These are phyloP conservation scores for Jamesozyma lodderae DNA, from an alignment of 805 yeast genomes.

Conservation along the genomic window DNA sequence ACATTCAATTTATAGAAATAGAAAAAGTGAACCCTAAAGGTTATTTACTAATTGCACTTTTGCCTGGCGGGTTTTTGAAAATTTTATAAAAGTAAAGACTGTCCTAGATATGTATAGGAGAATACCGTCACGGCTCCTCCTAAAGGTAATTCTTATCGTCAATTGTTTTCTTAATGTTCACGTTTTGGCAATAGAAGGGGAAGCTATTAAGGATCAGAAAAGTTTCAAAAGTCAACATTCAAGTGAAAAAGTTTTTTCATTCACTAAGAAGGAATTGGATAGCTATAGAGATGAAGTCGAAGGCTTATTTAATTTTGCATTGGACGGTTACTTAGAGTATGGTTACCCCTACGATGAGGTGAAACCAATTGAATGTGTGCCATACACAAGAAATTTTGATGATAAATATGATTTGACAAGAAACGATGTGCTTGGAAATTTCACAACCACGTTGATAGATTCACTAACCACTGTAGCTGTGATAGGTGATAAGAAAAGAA, in stretches of 20 bases:
- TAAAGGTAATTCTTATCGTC: too few species aligned
- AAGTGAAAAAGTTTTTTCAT: conserved; percentile 15
- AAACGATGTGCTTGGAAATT: conserved; percentile 82
- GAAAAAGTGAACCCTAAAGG: too few species aligned
- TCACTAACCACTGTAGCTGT: conserved; percentile 71
- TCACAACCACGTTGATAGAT: conserved; percentile 70
- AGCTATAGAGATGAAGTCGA: conserved; percentile 38
- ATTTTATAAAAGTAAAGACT: too few species aligned
- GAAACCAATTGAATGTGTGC: conserved; percentile 60
- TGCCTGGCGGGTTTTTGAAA: too few species aligned
- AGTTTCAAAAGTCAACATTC: too few species aligned
- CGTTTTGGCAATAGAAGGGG: too few species aligned
- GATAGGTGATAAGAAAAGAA: conserved; percentile 51
- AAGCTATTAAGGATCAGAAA: too few species aligned
- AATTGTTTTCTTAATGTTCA: too few species aligned
- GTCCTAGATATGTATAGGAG: too few species aligned
- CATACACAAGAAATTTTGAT: conserved; percentile 54
- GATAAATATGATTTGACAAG: conserved; percentile 46
- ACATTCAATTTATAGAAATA: too few species aligned
- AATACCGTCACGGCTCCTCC: too few species aligned
- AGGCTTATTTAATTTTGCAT: conserved; percentile 61
- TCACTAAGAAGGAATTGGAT: conserved; percentile 25
- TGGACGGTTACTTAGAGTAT: conserved; percentile 54
- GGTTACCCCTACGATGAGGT: conserved; percentile 84
- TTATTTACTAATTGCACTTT: too few species aligned